Evolutionary conservation across 805 yeast species (phyloP), one percentile per base, ranked within the genome.

Genomic region (Isabelozyma rhagii): DNA sequence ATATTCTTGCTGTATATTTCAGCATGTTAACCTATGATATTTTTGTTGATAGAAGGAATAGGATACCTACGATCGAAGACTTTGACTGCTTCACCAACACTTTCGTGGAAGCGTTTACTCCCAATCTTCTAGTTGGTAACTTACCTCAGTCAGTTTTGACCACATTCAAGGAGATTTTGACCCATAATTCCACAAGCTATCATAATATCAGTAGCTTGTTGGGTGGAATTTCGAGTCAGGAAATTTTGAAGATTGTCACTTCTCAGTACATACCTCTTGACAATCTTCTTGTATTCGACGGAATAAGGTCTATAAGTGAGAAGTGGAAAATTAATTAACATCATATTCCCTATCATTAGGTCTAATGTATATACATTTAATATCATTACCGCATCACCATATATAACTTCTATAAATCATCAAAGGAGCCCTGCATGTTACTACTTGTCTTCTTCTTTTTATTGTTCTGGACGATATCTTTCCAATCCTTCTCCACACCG

Each of bases 201-300:
- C 84, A 82, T 52, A 85, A 86, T 56, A 75, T 82, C 13, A 69
- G 85, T 17, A 76, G 96, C 4, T 66, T 89, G 3, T 71, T 89
- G 55, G 98, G 97, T 1, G 98, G 97, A 0, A 71, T 92, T 10
- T 91, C 82, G 0, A 85, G 90, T 3, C 97, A 93, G 62, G 99
- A 93, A 62, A 83, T 81, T 4, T 73, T 89, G 46, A 93, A 94
- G 67, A 61, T 82, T 42, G 59, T 88, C 21, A 89, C 96, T 2
- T 78, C 80, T 38, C 98, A 93, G 65, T 91, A 89, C 56, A 75
- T 85, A 5, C 96, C 97, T 0, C 58, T 90, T 41, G 84, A 85
- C 54, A 87, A 89, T 57, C 68, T 84, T 8, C 71, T 85, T 48
- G 75, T 86, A 0, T 91, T 81, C 63, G 94, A 92, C 62, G 97